Evolutionary conservation across 768 basidiomycete genomes (phyloP), one percentile per base, ranked within the genome.

Genomic region (Boletus rufocinnamomeus): DNA sequence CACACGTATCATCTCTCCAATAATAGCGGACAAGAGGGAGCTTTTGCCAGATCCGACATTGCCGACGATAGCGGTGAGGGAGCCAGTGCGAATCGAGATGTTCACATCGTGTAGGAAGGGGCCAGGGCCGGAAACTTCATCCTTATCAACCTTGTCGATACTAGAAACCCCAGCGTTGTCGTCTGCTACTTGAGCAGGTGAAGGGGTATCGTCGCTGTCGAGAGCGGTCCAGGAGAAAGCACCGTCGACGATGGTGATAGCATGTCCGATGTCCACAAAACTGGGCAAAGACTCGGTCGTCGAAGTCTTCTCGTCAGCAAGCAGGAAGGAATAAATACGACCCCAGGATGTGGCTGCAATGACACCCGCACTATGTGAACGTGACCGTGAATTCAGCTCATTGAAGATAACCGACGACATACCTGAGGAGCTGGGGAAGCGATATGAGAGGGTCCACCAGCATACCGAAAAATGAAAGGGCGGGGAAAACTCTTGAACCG

Each of bases 401-500:
- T 4, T 17, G 14, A 38, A 8, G 34, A 30, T 23, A 37, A 28
- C 6, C 4, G 6, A 35, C 6, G 9, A 52, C 59, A 57, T 59
- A 70, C 67, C 69, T 71, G 21, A 72, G 63, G 28, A 69, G 60
- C 58, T 72, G 70, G 11, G 71, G 70, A 48, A 71, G 65, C 14
- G 67, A 43, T 14, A 71, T 63, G 38, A 71, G 64, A 34, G 71
- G 71, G 25, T 71, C 71, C 40, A 71, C 71, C 40, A 72, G 54
- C 70, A 71, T 63, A 17, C 68, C 68, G 40, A 71, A 72, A 65
- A 72, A 72, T 14, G 69, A 70, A 45, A 71, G 61, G 3, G 70
- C 70, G 2, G 70, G 70, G 47, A 71, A 71, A 19, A 71, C 52
- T 43, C 64, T 70, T 14, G 64, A 58, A 34, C 64, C 11, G 10